Base-by-base conservation (phyloP, 2,329 filamentous ascomycete genomes). In the Colletotrichum brevisporum region DNA sequence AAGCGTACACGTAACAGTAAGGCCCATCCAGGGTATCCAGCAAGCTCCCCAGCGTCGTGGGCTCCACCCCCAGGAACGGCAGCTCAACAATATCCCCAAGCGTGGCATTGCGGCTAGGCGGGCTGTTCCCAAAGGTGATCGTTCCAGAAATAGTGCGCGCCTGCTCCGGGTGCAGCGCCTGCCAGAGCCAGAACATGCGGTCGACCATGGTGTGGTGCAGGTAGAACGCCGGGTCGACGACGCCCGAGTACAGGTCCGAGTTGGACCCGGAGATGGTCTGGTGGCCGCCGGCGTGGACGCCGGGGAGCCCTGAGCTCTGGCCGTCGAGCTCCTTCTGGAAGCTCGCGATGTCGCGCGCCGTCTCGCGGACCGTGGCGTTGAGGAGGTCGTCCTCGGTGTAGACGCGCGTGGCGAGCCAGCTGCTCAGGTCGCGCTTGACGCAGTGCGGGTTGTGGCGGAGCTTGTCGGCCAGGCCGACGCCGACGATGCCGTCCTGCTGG, bases 171-270 rank as follows among this genome's bases (percentile, higher is more conserved):
- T 74, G 71, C n/a, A 63, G 18, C 31, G 52, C 41, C n/a, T 63
- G 60, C 60, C 60, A 63, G 6, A 54, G 39, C 60, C 60, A 63
- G 51, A 55, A 63, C 26, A 63, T 48, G 2, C 43, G 36, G 43
- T 63, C 60, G 9, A 55, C 39, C 60, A 53, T 54, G 0, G 60
- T 63, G 24, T 63, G 60, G 13, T 63, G 60, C 16, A 56, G 51
- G 18, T 63, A 63, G 39, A 63, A 63, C 0, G 43, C 52, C 16
- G 60, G 60, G 2, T 63, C 60, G 16, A 77, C 80, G 21, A 80
- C 82, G 4, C 75, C 80, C 2, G 76, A 77, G 71, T 75, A 82
- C 53, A 82, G 78, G 54, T 83, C 81, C 4, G 77, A 77, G 43
- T 80, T 82, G 2, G 80, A 81, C 41, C 82, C 82, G 1, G 71